Percentiles rank a stretch among this genome's conserved stretches.
Evolutionary conservation across 192 early-diverging fungal genomes (phyloP).

Genomic region (Pilaira anomala): DNA sequence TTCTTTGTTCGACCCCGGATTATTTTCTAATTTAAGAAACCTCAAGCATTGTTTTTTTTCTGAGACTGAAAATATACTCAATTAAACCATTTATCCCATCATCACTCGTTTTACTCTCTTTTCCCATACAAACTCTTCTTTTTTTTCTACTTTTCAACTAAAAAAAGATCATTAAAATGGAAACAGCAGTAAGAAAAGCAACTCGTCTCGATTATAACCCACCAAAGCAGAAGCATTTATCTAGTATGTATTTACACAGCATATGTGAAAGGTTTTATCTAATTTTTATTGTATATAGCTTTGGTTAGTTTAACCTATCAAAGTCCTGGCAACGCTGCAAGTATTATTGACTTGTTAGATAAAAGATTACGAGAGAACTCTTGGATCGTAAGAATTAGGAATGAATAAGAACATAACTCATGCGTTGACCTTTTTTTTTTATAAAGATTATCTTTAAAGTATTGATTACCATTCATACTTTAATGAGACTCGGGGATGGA

Average conservation of each 20-base stretch:
- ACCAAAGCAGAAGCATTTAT: slow-evolving; percentile 96
- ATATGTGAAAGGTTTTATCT: not conserved
- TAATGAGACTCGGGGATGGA: slow-evolving; percentile 65
- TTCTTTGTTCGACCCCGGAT: too few relatives aligned
- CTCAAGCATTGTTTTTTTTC: too few relatives aligned
- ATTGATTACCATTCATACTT: slow-evolving; percentile 67
- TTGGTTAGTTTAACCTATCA: slow-evolving; percentile 30
- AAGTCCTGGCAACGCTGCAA: slow-evolving; percentile 35
- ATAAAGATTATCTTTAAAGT: slow-evolving; percentile 71
- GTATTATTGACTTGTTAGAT: slow-evolving; percentile 45
- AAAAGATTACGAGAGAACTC: slow-evolving; percentile 51
- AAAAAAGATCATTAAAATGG: slow-evolving; percentile 32
- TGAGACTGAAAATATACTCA: too few relatives aligned
- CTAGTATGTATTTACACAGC: slow-evolving; percentile 40
- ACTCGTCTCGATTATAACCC: slow-evolving; percentile 80
- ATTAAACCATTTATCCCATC: too few relatives aligned
- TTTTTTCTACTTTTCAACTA: not conserved
- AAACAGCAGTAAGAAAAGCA: slow-evolving; percentile 72
- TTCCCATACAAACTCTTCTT: not conserved
- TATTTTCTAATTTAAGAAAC: too few relatives aligned
- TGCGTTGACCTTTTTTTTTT: not conserved
- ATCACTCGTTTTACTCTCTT: not conserved
- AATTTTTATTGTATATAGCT: slow-evolving; percentile 1
- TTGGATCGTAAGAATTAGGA: slow-evolving; percentile 57
- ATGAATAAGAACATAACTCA: not conserved